Evolutionary conservation across 495 filamentous ascomycete species (phyloP).

Genomic region (Penicillium herquei): DNA sequence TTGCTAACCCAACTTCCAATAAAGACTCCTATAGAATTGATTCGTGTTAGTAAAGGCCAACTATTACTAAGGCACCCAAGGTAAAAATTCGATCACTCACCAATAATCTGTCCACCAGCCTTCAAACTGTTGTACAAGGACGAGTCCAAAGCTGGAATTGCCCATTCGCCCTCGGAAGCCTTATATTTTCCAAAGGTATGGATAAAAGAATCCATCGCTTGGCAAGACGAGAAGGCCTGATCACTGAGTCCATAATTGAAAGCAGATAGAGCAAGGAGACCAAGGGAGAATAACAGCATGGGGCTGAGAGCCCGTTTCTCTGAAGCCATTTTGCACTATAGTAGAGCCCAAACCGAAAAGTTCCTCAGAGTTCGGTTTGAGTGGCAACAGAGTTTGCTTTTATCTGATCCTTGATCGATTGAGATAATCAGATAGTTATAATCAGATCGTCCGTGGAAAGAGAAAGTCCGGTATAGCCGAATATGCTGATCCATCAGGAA

Average conservation of each 20-base stretch:
- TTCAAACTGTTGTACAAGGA: conserved; percentile 42
- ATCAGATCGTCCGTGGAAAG: conserved; percentile 1
- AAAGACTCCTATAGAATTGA: conserved; percentile 16
- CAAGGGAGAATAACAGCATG: conserved; percentile 4
- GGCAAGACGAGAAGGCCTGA: conserved; percentile 30
- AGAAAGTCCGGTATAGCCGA: background rate
- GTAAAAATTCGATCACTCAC: background rate
- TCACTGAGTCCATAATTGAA: conserved; percentile 40
- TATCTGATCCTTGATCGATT: conserved; percentile 2
- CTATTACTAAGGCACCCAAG: background rate
- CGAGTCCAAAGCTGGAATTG: conserved; percentile 21
- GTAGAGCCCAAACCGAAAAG: background rate
- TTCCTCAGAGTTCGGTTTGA: background rate
- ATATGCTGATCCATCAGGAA: too few relatives aligned
- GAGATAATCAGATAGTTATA: background rate
- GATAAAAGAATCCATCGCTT: conserved; percentile 31
- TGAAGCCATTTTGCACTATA: conserved; percentile 1
- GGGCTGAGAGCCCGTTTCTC: conserved; percentile 7
- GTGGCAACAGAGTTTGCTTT: background rate
- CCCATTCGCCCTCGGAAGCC: conserved; percentile 14
- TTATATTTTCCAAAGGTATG: conserved; percentile 32
- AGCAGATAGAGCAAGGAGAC: conserved; percentile 17
- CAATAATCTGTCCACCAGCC: conserved; percentile 14
- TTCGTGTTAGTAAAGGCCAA: background rate
- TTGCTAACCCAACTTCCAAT: conserved; percentile 30